phyloP scores from a whole-genome alignment of 768 basidiomycete species.

The Neoboletus subvelutipes region DNA sequence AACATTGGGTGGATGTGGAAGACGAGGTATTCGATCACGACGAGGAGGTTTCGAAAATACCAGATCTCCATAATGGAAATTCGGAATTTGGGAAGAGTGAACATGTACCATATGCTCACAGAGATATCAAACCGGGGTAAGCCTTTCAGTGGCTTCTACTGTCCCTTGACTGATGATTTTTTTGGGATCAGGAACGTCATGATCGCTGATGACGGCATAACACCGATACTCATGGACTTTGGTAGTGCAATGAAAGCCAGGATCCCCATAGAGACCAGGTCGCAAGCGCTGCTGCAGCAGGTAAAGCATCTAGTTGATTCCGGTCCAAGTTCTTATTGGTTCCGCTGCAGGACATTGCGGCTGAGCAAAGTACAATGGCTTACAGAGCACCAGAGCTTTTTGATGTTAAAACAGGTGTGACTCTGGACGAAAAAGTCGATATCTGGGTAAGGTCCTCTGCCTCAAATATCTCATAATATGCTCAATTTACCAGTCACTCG shows the following conservation, averaged over 20 bases:
- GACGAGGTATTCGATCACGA: constrained; percentile 77
- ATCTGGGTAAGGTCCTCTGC: constrained; percentile 71
- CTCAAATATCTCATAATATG: background rate
- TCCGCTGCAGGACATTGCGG: constrained; percentile 77
- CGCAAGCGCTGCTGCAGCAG: constrained; percentile 88
- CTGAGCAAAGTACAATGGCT: constrained; percentile 98
- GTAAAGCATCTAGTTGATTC: constrained; percentile 36
- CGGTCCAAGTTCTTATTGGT: background rate
- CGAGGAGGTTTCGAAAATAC: constrained; percentile 47
- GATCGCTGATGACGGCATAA: constrained; percentile 84
- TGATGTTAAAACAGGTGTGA: constrained; percentile 89
- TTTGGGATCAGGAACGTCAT: constrained; percentile 76
- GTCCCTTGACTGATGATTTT: constrained; percentile 4
- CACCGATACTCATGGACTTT: constrained; percentile 97
- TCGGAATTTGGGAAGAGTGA: constrained; percentile 44
- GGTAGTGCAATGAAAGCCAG: constrained; percentile 89
- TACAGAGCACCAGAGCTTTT: constrained; percentile 97
- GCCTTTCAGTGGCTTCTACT: constrained; percentile 26
- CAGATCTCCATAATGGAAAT: constrained; percentile 39
- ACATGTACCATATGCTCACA: constrained; percentile 88
- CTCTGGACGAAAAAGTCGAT: constrained; percentile 91
- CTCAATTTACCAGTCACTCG: constrained; percentile 69
- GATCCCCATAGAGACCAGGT: constrained; percentile 75
- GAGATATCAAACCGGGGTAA: constrained; percentile 95
- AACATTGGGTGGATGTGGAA: constrained; percentile 48